Conservation (phyloP, 768 basidiomycete genomes). For the Tulasnella sp. region DNA sequence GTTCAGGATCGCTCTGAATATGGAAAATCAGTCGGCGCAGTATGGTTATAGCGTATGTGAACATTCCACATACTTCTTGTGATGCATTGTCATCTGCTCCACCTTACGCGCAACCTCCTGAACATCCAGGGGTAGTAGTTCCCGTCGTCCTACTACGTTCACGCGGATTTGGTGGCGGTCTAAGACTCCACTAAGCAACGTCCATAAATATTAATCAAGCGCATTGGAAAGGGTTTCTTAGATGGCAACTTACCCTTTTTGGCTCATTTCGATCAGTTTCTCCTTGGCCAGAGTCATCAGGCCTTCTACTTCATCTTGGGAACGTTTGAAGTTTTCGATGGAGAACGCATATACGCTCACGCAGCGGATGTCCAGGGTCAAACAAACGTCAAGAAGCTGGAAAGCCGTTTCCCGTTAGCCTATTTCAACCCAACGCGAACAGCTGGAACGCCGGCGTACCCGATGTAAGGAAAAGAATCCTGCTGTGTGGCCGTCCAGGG, state of each 20-base stretch:
- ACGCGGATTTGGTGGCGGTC: conserved; percentile 74
- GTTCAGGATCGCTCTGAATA: conserved; percentile 82
- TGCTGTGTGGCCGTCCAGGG: conserved; percentile 68
- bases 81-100: conserved; percentile 62
- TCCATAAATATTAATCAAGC: conserved; percentile 5
- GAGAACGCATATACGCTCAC: conserved; percentile 97
- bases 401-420: too few species aligned
- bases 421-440: neutral
- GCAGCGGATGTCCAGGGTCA: conserved; percentile 64
- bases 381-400: conserved; percentile 77
- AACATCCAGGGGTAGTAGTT: conserved; percentile 70
- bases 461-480: conserved; percentile 71
- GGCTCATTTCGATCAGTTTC: conserved; percentile 64
- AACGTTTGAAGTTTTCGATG: conserved; percentile 92
- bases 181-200: conserved; percentile 51
- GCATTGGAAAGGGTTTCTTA: neutral
- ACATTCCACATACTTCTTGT: conserved; percentile 44
- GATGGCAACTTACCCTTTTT: conserved; percentile 53
- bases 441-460: conserved; percentile 36
- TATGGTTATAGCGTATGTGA: neutral
- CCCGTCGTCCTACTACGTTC: conserved; percentile 63
- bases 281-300: conserved; percentile 78
- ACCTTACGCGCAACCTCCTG: conserved; percentile 57
- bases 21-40: neutral
- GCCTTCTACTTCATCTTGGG: conserved; percentile 71